A percentile compares a stretch with the other conserved stretches of the same genome.
These are phyloP conservation scores for Cryphonectria japonica DNA, from an alignment of 2,329 filamentous ascomycete species.

Conservation along the genomic window DNA sequence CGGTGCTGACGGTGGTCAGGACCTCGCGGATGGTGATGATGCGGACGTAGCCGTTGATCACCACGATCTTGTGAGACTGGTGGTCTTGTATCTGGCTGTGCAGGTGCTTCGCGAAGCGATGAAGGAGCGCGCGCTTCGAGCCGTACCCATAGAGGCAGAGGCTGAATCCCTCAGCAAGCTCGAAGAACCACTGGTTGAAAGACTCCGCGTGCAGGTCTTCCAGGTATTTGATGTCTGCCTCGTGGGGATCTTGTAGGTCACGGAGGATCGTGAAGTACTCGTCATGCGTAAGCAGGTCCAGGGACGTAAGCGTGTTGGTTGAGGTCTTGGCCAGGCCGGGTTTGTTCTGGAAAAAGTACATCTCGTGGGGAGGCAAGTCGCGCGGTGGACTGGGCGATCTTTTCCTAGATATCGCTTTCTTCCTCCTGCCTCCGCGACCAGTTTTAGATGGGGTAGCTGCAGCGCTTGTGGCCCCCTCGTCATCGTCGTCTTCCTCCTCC, in stretches of 20 bases:
- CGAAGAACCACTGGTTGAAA: conserved; percentile 91
- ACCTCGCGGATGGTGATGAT: conserved; percentile 70
- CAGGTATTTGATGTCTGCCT: conserved; percentile 70
- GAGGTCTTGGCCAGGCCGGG: conserved; percentile 83
- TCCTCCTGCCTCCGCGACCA: conserved; percentile 50
- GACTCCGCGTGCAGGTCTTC: conserved; percentile 76
- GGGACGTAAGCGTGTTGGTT: conserved; percentile 76
- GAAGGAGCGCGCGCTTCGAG: conserved; percentile 78
- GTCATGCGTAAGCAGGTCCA: conserved; percentile 83
- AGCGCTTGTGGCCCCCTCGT: conserved; percentile 32
- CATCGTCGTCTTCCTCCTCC: conserved; percentile 30
- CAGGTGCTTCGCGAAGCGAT: conserved; percentile 73
- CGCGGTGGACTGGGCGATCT: conserved; percentile 79
- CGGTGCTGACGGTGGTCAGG: conserved; percentile 68
- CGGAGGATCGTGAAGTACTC: conserved; percentile 80
- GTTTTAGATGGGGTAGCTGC: conserved; percentile 52
- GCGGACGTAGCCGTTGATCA: conserved; percentile 84
- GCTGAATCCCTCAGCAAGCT: conserved; percentile 84
- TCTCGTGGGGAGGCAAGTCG: conserved; percentile 83
- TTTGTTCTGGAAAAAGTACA: conserved; percentile 92
- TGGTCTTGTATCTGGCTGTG: conserved; percentile 50
- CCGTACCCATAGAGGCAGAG: conserved; percentile 92
- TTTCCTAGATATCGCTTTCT: conserved; percentile 48
- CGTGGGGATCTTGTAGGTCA: conserved; percentile 69
- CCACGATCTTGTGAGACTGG: conserved; percentile 65